Evolutionary conservation across 768 basidiomycete species (phyloP).

Genomic region (Roridomyces roridus): DNA sequence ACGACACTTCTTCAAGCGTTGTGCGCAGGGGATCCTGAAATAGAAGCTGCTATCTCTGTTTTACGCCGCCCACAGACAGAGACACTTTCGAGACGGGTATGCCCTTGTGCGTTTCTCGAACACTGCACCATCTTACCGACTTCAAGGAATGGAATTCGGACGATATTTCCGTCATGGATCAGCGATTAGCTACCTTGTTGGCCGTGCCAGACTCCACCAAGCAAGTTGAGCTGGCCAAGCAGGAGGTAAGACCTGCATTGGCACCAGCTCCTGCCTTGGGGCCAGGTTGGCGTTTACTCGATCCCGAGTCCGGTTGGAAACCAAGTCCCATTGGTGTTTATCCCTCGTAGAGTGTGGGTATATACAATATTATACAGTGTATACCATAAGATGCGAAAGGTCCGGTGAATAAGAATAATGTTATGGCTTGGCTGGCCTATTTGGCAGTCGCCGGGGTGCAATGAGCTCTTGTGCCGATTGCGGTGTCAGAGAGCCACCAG

Average conservation of each 20-base stretch:
- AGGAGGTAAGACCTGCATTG: neutral
- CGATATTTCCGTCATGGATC: slow-evolving; percentile 61
- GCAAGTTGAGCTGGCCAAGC: neutral
- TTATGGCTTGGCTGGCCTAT: slow-evolving; percentile 11
- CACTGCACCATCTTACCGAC: neutral
- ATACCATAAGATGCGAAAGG: neutral
- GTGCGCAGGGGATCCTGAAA: slow-evolving; percentile 40
- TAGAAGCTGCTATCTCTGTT: slow-evolving; percentile 35
- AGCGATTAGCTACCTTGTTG: slow-evolving; percentile 51
- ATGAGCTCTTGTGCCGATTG: neutral
- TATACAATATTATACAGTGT: neutral
- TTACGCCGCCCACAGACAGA: slow-evolving; percentile 26
- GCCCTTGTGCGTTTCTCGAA: neutral
- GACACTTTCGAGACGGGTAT: slow-evolving; percentile 24
- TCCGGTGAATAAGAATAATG: neutral
- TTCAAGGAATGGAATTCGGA: slow-evolving; percentile 56
- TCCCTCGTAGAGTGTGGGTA: slow-evolving; percentile 22
- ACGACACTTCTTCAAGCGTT: slow-evolving; percentile 47
- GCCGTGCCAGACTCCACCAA: slow-evolving; percentile 10
- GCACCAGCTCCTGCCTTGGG: slow-evolving; percentile 21
- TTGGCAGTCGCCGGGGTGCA: slow-evolving; percentile 8
- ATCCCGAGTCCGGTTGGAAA: slow-evolving; percentile 55
- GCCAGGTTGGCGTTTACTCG: slow-evolving; percentile 62
- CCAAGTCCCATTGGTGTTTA: slow-evolving; percentile 75
- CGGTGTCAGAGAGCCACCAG: neutral